A percentile compares a stretch with the other conserved stretches of the same genome.
Conservation (phyloP, 495 filamentous ascomycete genomes). For the Xylaria curta region DNA sequence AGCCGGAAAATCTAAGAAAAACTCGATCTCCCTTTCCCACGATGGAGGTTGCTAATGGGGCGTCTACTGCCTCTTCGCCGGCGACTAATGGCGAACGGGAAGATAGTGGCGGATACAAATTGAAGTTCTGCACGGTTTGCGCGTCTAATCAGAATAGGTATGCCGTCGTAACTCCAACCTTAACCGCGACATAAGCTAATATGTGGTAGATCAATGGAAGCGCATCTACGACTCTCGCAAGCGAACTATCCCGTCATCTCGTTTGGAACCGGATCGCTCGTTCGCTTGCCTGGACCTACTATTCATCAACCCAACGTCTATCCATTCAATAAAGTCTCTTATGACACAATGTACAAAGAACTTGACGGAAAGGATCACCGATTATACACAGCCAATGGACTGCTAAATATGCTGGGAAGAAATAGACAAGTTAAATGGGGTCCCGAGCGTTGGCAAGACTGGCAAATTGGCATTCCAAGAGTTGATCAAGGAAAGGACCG, state of each 20-base stretch:
- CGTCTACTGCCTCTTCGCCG: constrained; percentile 31
- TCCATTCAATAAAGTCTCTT: constrained; percentile 93
- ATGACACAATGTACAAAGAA: constrained; percentile 89
- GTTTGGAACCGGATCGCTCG: constrained; percentile 94
- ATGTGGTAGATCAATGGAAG: constrained; percentile 84
- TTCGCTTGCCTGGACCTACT: constrained; percentile 90
- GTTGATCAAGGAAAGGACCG: constrained; percentile 67
- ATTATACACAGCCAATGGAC: constrained; percentile 88
- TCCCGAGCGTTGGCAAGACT: constrained; percentile 98
- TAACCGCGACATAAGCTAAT: constrained; percentile 20
- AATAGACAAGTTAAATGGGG: constrained; percentile 92
- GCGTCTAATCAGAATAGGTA: constrained; percentile 96
- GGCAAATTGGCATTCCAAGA: constrained; percentile 85
- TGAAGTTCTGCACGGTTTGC: constrained; percentile 98
- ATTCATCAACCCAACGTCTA: constrained; percentile 96
- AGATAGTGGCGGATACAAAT: constrained; percentile 66
- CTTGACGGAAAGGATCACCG: constrained; percentile 83
- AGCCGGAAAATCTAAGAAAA: background rate
- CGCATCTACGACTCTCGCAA: constrained; percentile 84
- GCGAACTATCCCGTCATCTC: constrained; percentile 94
- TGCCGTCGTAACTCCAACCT: constrained; percentile 26
- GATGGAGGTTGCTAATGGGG: constrained; percentile 48
- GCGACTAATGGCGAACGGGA: constrained; percentile 49
- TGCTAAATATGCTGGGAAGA: constrained; percentile 93
- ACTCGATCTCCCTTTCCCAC: background rate